Evolutionary conservation across 164 flowering plant species (phyloP).

Genomic region (Chimonanthus salicifolius): DNA sequence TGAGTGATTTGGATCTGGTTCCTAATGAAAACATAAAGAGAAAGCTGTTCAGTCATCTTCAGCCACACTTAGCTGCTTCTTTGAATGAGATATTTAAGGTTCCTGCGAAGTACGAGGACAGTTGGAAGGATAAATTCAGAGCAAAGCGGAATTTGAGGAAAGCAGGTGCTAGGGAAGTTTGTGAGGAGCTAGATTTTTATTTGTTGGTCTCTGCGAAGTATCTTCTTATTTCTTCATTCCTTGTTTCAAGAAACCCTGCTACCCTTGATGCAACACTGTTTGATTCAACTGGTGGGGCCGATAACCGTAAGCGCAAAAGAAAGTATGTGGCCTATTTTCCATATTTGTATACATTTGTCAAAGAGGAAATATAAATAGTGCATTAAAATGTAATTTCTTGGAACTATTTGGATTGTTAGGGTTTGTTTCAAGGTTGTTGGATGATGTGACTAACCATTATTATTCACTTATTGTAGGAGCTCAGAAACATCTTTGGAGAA

Average conservation of each 20-base stretch:
- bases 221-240: conserved; percentile 93
- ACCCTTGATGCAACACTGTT: conserved; percentile 93
- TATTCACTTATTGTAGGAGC: conserved; percentile 33
- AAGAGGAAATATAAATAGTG: too few species aligned
- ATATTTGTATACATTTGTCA: background rate
- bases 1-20: conserved; percentile 36
- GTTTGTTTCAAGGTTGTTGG: background rate
- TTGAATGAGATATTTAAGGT: conserved; percentile 64
- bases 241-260: conserved; percentile 98
- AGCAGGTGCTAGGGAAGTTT: conserved; percentile 27
- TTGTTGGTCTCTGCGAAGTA: conserved; percentile 89
- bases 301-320: conserved; percentile 59
- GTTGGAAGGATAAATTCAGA: conserved; percentile 25
- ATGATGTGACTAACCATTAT: background rate
- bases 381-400: background rate
- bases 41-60: conserved; percentile 53
- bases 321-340: conserved; percentile 45
- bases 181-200: conserved; percentile 58
- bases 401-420: background rate
- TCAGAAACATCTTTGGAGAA: conserved; percentile 54
- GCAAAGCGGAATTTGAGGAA: conserved; percentile 28
- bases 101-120: conserved; percentile 26
- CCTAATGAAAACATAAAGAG: conserved; percentile 70
- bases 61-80: conserved; percentile 49
- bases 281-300: conserved; percentile 83